Evolutionary conservation across 2,329 filamentous ascomycete genomes (phyloP).

Genomic region (Aspergillus vadensis): DNA sequence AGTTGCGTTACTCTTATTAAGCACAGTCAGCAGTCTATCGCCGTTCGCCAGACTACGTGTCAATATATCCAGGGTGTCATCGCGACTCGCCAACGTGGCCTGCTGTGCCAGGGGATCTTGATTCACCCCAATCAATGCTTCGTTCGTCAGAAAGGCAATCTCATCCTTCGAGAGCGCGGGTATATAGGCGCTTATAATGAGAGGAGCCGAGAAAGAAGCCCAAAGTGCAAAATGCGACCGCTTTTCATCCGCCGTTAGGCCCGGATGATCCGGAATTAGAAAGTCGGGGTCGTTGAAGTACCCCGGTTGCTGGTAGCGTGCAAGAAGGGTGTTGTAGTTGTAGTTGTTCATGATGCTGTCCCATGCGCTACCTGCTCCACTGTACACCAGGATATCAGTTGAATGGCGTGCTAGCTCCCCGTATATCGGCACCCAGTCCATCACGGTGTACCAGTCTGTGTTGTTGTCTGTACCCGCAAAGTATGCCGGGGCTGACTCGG

Average conservation of each 20-base stretch:
- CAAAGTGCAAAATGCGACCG: conserved; percentile 55
- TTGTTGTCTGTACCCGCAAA: conserved; percentile 42
- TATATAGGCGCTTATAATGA: conserved; percentile 53
- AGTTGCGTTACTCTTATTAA: conserved; percentile 45
- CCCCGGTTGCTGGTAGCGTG: conserved; percentile 49
- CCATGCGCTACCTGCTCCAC: conserved; percentile 47
- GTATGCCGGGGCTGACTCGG: conserved; percentile 51
- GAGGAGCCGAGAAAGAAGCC: conserved; percentile 52
- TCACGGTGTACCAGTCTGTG: conserved; percentile 50
- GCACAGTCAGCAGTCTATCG: conserved; percentile 50
- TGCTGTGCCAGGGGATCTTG: conserved; percentile 49
- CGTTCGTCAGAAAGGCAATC: conserved; percentile 43
- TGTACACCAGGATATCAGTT: conserved; percentile 47
- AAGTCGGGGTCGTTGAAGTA: conserved; percentile 55
- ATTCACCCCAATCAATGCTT: conserved; percentile 46
- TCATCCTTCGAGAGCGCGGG: conserved; percentile 39
- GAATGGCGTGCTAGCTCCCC: conserved; percentile 52
- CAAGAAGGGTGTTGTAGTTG: conserved; percentile 45
- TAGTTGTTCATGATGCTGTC: conserved; percentile 54
- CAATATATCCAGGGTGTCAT: conserved; percentile 48
- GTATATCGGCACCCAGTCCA: conserved; percentile 46
- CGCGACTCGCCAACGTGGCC: conserved; percentile 52
- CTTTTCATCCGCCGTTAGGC: conserved; percentile 47
- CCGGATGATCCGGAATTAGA: conserved; percentile 52
- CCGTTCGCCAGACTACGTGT: conserved; percentile 51